Evolutionary conservation across 306 rosid species (phyloP).

Genomic region (Trifolium dubium): DNA sequence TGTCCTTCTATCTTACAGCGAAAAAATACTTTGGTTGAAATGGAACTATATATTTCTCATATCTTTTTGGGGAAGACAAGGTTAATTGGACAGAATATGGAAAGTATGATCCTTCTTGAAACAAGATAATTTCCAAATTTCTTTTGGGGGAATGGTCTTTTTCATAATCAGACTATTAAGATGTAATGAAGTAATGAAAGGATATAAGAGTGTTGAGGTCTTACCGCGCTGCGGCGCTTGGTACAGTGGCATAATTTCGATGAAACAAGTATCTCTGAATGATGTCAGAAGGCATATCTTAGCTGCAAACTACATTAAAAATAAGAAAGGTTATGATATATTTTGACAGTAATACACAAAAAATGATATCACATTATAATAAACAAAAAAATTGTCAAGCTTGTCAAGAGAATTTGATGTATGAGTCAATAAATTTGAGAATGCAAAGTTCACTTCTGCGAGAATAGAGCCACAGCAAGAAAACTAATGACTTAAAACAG

Average conservation of each 20-base stretch:
- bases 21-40: slow-evolving; percentile 2
- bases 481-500: not conserved
- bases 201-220: slow-evolving; percentile 16
- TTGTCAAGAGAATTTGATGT: slow-evolving; percentile 12
- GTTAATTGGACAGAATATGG: not conserved
- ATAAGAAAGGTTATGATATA: not conserved
- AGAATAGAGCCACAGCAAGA: not conserved
- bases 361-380: slow-evolving; percentile 6
- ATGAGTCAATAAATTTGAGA: slow-evolving; percentile 19
- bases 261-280: slow-evolving; percentile 86
- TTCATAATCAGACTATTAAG: not conserved
- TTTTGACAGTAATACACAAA: slow-evolving; percentile 18
- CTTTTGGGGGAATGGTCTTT: not conserved
- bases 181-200: not conserved
- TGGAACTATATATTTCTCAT: slow-evolving; percentile 7
- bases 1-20: not conserved
- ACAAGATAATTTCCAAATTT: not conserved
- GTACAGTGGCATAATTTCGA: slow-evolving; percentile 71
- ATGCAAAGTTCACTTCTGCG: not conserved
- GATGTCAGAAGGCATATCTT: slow-evolving; percentile 92
- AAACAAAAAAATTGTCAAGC: not conserved
- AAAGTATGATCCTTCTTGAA: not conserved
- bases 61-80: not conserved
- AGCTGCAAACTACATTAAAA: slow-evolving; percentile 68
- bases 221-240: slow-evolving; percentile 75